A percentile compares a stretch with the other conserved stretches of the same genome.
These are phyloP conservation scores for Pseudogymnoascus sp. DNA, from an alignment of 2,329 filamentous ascomycete species.

Conservation along the genomic window DNA sequence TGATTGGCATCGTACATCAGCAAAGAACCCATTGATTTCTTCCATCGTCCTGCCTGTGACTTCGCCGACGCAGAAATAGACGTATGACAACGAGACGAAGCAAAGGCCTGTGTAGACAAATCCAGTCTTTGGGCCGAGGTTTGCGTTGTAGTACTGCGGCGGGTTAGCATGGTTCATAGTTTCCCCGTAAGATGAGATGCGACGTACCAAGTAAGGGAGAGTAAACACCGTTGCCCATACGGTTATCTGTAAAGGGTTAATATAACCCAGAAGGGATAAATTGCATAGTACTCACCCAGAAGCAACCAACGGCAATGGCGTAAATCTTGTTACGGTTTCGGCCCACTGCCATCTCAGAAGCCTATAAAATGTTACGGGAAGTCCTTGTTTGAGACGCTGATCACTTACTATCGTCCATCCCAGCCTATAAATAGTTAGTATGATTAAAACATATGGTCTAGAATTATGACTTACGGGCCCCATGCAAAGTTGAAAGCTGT, in stretches of 20 bases:
- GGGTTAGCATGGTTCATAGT: neutral
- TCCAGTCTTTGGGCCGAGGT: conserved; percentile 32
- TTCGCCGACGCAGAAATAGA: conserved; percentile 33
- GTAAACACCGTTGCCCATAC: conserved; percentile 35
- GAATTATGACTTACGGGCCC: conserved; percentile 34
- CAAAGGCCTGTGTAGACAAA: conserved; percentile 31
- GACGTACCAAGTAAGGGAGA: conserved; percentile 28
- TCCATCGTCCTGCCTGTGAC: conserved; percentile 29
- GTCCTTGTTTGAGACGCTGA: neutral
- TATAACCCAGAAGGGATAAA: neutral
- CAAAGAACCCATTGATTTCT: conserved; percentile 33
- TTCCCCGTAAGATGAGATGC: neutral
- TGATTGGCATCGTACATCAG: conserved; percentile 17
- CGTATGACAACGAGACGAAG: conserved; percentile 29
- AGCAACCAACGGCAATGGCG: conserved; percentile 34
- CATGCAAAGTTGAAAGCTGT: conserved; percentile 37
- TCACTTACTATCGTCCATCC: neutral
- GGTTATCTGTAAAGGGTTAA: conserved; percentile 20
- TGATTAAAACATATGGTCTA: conserved; percentile 14
- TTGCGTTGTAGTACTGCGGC: conserved; percentile 29
- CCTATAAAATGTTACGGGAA: conserved; percentile 12
- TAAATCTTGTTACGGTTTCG: conserved; percentile 40
- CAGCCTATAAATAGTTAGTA: neutral
- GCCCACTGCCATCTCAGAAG: conserved; percentile 39
- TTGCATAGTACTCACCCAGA: conserved; percentile 26